Percentiles rank a stretch among this genome's conserved stretches.
Evolutionary conservation across 2,329 filamentous ascomycete genomes (phyloP).

Genomic region (Rhynchosporium agropyri): DNA sequence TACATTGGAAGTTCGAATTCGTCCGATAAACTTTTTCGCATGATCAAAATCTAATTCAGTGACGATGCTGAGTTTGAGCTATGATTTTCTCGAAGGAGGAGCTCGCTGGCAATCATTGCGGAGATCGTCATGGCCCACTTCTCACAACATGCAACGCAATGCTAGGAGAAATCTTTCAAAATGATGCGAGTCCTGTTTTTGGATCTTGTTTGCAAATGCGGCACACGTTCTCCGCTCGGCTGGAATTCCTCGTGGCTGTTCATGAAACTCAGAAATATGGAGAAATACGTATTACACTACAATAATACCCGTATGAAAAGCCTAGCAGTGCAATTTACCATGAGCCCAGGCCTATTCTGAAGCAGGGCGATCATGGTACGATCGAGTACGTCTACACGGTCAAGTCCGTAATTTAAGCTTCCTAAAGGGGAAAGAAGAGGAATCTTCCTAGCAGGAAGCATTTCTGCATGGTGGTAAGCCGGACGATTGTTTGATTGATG

Average conservation of each 20-base stretch:
- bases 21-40: not conserved
- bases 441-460: no score
- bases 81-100: not conserved
- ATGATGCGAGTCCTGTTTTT: constrained; percentile 12
- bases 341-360: no score
- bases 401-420: no score
- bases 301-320: not conserved
- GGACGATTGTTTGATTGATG: no score
- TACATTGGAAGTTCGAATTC: not conserved
- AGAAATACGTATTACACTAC: not conserved
- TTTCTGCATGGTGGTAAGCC: no score
- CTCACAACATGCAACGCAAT: not conserved
- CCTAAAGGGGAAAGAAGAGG: no score
- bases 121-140: constrained; percentile 12
- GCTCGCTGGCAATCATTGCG: not conserved
- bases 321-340: no score
- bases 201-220: not conserved
- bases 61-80: not conserved
- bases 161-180: not conserved
- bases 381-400: no score
- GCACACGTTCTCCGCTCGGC: not conserved
- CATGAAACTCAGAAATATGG: not conserved
- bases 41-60: not conserved
- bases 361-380: no score
- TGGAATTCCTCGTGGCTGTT: constrained; percentile 10